Evolutionary conservation across 495 filamentous ascomycete genomes (phyloP), one percentile per base, ranked within the genome.

Genomic region (Aspergillus leporis): DNA sequence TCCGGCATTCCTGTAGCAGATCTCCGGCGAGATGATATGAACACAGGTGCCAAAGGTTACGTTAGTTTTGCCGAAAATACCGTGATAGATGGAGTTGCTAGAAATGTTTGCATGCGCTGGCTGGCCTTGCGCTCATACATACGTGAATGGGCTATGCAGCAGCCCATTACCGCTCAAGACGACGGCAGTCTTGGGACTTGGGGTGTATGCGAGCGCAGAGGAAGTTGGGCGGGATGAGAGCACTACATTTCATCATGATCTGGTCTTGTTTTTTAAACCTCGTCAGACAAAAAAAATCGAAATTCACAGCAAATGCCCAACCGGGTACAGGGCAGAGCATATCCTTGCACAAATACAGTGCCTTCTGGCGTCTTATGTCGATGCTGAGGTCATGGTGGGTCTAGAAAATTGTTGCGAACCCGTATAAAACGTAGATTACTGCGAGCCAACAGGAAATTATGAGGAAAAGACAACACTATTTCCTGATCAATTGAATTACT

Each of bases 81-180:
- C 2, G 70, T 74, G 1, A 59, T 55, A 7, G 74, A 74, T 51
- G 68, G 66, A 28, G 69, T 73, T 8, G 56, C 65, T 2, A 65
- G 58, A 63, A 80, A 80, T 47, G 67, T 70, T 46, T 86, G 89
- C 67, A 82, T 83, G 54, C 79, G 92, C 48, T 97, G 92, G 92
- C 83, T 81, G 64, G 92, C 92, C 18, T 76, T 97, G 36, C 86
- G 86, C 62, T 54, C 85, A 31, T 97, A 97, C 66, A 88, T 97
- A 41, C 75, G 77, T 53, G 90, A 95, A 69, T 96, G 92, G 92
- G 91, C 85, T 38, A 81, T 82, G 53, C 90, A 96, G 69, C 87
- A 90, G 63, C 88, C 88, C 2, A 75, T 75, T 31, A 83, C 90
- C 69, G 77, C 71, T 9, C 75, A 84, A 55, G 81, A 75, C 52